phyloP scores from a whole-genome alignment of 345 rosid species.

The Pugionium cornutum region DNA sequence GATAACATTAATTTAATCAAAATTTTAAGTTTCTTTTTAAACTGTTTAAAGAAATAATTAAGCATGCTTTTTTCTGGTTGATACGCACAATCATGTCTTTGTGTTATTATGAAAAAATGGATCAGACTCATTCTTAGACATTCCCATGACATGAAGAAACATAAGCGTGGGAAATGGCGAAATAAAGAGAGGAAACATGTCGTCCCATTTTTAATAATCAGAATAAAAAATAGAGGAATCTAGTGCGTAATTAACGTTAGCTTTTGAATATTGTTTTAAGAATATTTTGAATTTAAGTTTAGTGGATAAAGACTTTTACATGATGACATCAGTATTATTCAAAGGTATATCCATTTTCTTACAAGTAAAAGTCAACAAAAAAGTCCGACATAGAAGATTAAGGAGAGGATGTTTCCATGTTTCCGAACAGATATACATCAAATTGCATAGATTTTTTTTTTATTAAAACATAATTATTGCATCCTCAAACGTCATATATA shows the following conservation, averaged over 20 bases:
- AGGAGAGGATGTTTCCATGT: constrained; percentile 23
- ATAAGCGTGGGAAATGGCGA: constrained; percentile 33
- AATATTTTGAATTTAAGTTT: background rate
- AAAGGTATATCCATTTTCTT: constrained; percentile 26
- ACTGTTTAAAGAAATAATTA: background rate
- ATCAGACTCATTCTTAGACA: constrained; percentile 5
- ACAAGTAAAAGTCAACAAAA: constrained; percentile 38
- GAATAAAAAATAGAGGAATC: background rate
- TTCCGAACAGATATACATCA: constrained; percentile 35
- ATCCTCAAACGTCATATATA: constrained; percentile 4
- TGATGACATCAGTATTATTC: constrained; percentile 20
- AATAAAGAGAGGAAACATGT: constrained; percentile 23
- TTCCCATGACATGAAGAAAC: constrained; percentile 32
- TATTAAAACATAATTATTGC: background rate
- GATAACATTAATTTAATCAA: background rate
- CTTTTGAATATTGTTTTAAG: too few relatives aligned
- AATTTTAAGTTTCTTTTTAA: background rate
- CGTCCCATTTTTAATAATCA: constrained; percentile 13
- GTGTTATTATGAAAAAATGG: constrained; percentile 7
- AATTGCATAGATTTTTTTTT: constrained; percentile 1
- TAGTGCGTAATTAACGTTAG: constrained; percentile 19
- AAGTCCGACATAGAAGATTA: constrained; percentile 36
- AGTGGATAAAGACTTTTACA: constrained; percentile 31
- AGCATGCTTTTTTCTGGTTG: constrained; percentile 17
- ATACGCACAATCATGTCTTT: constrained; percentile 15